Evolutionary conservation across 805 yeast species (phyloP).

Genomic region (Pichia phayaonensis): DNA sequence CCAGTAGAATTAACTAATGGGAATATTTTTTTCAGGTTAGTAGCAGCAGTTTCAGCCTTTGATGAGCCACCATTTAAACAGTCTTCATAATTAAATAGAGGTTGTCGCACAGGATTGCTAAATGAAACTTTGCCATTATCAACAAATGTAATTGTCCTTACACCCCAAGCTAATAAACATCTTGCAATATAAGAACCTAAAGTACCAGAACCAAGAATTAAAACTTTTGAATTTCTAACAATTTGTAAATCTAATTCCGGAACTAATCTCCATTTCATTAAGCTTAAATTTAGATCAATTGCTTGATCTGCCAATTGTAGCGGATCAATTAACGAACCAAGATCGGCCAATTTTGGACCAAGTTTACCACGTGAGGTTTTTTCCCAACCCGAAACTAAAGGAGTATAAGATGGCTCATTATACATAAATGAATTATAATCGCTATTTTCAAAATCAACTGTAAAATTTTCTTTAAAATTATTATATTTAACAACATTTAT

Average conservation of each 20-base stretch:
- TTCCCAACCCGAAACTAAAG: conserved; percentile 77
- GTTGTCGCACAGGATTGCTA: conserved; percentile 94
- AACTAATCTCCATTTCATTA: conserved; percentile 95
- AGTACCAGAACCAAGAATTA: conserved; percentile 94
- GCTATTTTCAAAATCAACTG: conserved; percentile 11
- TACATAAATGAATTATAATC: conserved; percentile 8
- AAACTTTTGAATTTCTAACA: conserved; percentile 51
- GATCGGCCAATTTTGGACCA: conserved; percentile 76
- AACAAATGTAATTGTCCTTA: conserved; percentile 73
- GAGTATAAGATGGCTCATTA: neutral
- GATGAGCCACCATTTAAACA: conserved; percentile 63
- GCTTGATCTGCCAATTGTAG: conserved; percentile 80
- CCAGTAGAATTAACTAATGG: conserved; percentile 72
- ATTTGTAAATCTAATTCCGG: conserved; percentile 70
- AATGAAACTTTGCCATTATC: conserved; percentile 86
- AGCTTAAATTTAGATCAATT: conserved; percentile 78
- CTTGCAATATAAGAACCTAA: conserved; percentile 88
- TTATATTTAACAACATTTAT: conserved; percentile 34
- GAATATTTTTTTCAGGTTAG: conserved; percentile 59
- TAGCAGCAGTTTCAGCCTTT: conserved; percentile 80
- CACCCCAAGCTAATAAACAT: conserved; percentile 91
- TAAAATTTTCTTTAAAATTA: conserved; percentile 19
- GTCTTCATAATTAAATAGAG: conserved; percentile 76
- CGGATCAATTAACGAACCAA: conserved; percentile 79
- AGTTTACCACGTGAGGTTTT: conserved; percentile 64